Evolutionary conservation across 73 alveolate species (phyloP), one percentile per base, ranked within the genome.

Genomic region (Stentor coeruleus): DNA sequence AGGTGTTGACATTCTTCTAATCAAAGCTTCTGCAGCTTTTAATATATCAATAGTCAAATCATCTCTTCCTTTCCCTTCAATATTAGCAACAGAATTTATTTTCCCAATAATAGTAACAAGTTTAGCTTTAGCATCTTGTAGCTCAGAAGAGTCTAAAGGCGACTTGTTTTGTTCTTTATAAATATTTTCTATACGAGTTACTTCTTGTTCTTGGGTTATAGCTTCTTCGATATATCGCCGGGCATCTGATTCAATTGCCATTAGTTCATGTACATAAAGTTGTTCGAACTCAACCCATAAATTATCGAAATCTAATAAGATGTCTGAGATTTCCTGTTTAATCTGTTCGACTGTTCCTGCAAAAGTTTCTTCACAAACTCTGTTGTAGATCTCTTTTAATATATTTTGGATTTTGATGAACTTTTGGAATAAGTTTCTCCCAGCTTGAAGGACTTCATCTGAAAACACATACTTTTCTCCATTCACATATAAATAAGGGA

Each of bases 11-110:
- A 92, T 96, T 49, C 96, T 91, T 39, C 93, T 90, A 77, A 89
- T 74, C 2, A 93, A 86, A 40, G 93, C 95, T 88, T 96, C 99
- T 36, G 98, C 98, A 82, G 85, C 88, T 20, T 90, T 83, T 79
- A 96, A 86, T 2, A 96, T 93, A 36, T 94, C 95, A 59, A 89
- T 87, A 0, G 91, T 93, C 14, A 96, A 82, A 84, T 96, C 99
- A 83, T 89, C 94, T 72, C 98, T 89, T 28, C 98, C 99, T 85
- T 92, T 96, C 0, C 98, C 99, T 59, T 96, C 95, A 35, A 91
- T 89, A 85, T 96, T 96, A 30, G 98, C 98, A 31, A 94, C 97
- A 37, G 96, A 77, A 81, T 96, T 96, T 79, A 96, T 92, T 84
- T 94, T 81, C 30, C 95, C 93, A 66, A 96, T 86, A 36, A 87